phyloP scores from a whole-genome alignment of 1,284 basidiomycete species.

The Phlebopus sp. region DNA sequence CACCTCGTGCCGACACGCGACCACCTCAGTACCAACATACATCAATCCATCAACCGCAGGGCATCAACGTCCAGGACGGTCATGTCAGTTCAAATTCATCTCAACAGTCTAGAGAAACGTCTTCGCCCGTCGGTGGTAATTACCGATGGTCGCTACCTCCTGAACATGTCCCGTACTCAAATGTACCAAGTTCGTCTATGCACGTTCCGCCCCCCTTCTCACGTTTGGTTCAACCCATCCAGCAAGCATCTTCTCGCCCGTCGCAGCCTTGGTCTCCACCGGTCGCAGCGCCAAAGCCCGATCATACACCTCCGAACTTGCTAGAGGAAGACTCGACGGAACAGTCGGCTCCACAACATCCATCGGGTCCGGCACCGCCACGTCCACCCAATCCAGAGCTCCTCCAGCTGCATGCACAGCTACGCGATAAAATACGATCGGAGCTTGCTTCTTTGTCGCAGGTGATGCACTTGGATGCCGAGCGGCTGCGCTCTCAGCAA shows the following conservation, averaged over 20 bases:
- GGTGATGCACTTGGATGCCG: conserved; percentile 66
- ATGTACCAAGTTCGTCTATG: conserved; percentile 17
- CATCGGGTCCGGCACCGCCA: conserved; percentile 55
- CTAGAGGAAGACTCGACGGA: conserved; percentile 50
- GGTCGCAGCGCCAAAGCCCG: conserved; percentile 15
- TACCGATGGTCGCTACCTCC: conserved; percentile 28
- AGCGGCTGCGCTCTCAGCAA: conserved; percentile 77
- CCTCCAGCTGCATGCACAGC: conserved; percentile 76
- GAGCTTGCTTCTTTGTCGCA: conserved; percentile 68
- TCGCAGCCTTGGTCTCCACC: conserved; percentile 21
- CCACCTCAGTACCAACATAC: conserved; percentile 32
- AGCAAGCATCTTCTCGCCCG: conserved; percentile 23
- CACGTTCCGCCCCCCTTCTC: conserved; percentile 13
- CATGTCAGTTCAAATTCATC: conserved; percentile 23
- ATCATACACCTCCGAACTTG: conserved; percentile 42
- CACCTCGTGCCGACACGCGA: conserved; percentile 26
- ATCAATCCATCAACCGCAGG: conserved; percentile 18
- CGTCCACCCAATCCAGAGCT: conserved; percentile 89
- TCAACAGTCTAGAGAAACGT: conserved; percentile 20
- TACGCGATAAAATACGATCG: conserved; percentile 73
- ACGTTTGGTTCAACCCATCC: conserved; percentile 13
- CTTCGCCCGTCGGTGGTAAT: conserved; percentile 28
- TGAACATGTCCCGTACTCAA: conserved; percentile 18
- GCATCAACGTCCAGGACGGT: conserved; percentile 14
- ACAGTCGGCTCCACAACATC: conserved; percentile 26